These are phyloP conservation scores for Staphylotrichum tortipilum DNA, from an alignment of 495 filamentous ascomycete genomes.

Conservation along the genomic window DNA sequence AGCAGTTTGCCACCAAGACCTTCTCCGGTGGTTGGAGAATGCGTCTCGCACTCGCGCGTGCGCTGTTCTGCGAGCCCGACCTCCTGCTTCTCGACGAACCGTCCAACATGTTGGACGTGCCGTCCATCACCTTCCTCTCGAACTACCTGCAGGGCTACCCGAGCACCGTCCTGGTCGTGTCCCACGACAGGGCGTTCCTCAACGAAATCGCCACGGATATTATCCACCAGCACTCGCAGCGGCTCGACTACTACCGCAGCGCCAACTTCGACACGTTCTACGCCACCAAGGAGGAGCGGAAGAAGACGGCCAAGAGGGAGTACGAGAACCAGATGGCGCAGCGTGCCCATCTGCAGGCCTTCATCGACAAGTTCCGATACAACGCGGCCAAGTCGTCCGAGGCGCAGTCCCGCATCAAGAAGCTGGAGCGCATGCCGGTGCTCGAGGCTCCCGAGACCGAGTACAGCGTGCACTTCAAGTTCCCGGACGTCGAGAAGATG, in stretches of 20 bases:
- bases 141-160: conserved; percentile 93
- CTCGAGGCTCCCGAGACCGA: conserved; percentile 85
- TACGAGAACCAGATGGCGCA: conserved; percentile 98
- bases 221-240: conserved; percentile 94
- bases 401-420: conserved; percentile 97
- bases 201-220: conserved; percentile 99
- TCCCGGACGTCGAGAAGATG: conserved; percentile 95
- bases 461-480: conserved; percentile 95
- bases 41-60: conserved; percentile 88
- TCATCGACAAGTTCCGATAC: conserved; percentile 99
- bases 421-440: conserved; percentile 91
- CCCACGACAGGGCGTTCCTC: conserved; percentile 96
- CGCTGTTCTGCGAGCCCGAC: conserved; percentile 97
- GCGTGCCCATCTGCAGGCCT: conserved; percentile 80
- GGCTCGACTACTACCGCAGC: conserved; percentile 97
- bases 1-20: conserved; percentile 88
- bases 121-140: conserved; percentile 97
- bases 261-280: conserved; percentile 99
- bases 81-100: conserved; percentile 95
- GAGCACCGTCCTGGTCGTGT: conserved; percentile 91
- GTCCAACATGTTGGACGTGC: conserved; percentile 99
- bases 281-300: conserved; percentile 90
- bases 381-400: conserved; percentile 98
- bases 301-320: conserved; percentile 92
- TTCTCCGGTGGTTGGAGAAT: conserved; percentile 99